These are phyloP conservation scores for Didymella segeticola DNA, from an alignment of 2,329 filamentous ascomycete genomes.

Conservation along the genomic window DNA sequence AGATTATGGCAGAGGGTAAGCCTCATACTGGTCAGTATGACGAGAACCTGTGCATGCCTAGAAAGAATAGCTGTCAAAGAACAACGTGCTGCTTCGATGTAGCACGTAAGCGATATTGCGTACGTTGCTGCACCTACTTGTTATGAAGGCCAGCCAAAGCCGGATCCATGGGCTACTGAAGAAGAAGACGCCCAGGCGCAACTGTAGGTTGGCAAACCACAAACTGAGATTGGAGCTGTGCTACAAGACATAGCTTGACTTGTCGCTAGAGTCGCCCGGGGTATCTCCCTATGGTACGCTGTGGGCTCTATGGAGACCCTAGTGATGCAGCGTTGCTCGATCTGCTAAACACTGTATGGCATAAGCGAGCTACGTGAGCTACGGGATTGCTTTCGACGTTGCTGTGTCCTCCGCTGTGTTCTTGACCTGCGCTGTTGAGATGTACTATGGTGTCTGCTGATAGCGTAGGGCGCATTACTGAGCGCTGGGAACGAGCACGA, in stretches of 20 bases:
- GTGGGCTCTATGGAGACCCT: not conserved
- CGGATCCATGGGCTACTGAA: not conserved
- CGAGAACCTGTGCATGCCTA: not conserved
- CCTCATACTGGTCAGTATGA: not conserved
- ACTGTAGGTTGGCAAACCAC: not conserved
- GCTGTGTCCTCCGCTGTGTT: not conserved
- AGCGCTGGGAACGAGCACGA: too few species aligned
- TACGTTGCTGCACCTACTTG: not conserved
- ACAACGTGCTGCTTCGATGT: not conserved
- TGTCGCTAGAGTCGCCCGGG: not conserved
- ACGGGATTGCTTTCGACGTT: not conserved
- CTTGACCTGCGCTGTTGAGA: not conserved
- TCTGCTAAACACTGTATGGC: not conserved
- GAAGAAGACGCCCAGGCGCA: not conserved
- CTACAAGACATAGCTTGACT: not conserved
- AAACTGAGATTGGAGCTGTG: not conserved
- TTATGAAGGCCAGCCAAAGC: conserved; percentile 2
- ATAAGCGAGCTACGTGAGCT: not conserved
- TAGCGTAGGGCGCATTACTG: too few species aligned
- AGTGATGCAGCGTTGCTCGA: not conserved
- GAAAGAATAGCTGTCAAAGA: not conserved
- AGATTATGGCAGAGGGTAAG: not conserved
- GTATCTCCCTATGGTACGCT: conserved; percentile 2
- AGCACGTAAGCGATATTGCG: not conserved
- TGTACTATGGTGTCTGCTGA: not conserved